phyloP scores from a whole-genome alignment of 257 asterid species.

The Jacaranda copaia region DNA sequence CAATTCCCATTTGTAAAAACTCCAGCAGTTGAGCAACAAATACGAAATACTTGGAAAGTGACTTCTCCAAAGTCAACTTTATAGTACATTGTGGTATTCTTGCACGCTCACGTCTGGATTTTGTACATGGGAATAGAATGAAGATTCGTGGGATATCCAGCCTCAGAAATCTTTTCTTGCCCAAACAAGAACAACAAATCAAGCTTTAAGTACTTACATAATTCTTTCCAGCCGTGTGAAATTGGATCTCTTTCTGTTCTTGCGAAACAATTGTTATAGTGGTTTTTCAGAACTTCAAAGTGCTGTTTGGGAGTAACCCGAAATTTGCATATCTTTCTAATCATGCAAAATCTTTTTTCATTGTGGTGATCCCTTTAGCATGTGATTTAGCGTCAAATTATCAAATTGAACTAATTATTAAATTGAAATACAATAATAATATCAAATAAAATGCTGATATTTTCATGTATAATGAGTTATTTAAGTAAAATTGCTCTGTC shows the following conservation, averaged over 20 bases:
- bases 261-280: background rate
- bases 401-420: background rate
- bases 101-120: conserved; percentile 26
- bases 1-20: background rate
- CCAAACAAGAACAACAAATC: conserved; percentile 12
- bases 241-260: conserved; percentile 23
- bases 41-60: background rate
- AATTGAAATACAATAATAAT: background rate
- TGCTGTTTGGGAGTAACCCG: conserved; percentile 20
- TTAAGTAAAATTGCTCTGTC: too few relatives aligned
- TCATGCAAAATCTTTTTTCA: conserved; percentile 13
- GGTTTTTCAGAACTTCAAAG: conserved; percentile 2
- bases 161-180: conserved; percentile 25
- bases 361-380: background rate
- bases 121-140: conserved; percentile 7
- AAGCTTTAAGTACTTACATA: background rate
- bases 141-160: conserved; percentile 5
- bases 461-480: too few relatives aligned
- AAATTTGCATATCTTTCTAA: conserved; percentile 17
- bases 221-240: background rate
- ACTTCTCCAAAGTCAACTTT: conserved; percentile 24
- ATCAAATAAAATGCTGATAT: too few relatives aligned
- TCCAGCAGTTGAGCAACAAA: background rate
- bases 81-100: conserved; percentile 11
- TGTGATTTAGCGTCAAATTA: background rate